A percentile compares a stretch with the other conserved stretches of the same genome.
These are phyloP conservation scores for Tolypocladium tropicale DNA, from an alignment of 2,329 filamentous ascomycete species.

Conservation along the genomic window DNA sequence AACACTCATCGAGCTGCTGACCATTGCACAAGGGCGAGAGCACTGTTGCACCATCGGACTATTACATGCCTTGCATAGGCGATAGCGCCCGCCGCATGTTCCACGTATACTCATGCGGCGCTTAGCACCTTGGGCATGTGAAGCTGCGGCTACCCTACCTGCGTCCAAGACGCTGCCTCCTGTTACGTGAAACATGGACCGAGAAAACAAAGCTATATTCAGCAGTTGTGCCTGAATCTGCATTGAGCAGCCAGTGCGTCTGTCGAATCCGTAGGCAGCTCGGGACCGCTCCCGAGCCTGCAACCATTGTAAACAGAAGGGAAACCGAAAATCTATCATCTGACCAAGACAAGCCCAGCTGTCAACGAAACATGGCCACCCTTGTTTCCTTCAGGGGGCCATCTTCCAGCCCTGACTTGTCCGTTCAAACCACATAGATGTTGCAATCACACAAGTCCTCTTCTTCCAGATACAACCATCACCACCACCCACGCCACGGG, in stretches of 20 bases:
- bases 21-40: background rate
- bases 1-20: too few relatives aligned
- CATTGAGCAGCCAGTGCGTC: background rate
- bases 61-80: background rate
- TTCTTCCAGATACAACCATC: background rate
- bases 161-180: too few relatives aligned
- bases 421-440: background rate
- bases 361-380: background rate
- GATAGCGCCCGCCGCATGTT: background rate
- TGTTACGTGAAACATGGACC: background rate
- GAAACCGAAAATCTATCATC: background rate
- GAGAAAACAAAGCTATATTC: background rate
- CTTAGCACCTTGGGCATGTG: too few relatives aligned
- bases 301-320: background rate
- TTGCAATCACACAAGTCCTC: background rate
- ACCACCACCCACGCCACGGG: slow-evolving; percentile 1
- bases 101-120: background rate
- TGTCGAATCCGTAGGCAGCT: background rate
- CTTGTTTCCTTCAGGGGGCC: background rate
- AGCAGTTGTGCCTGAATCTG: background rate
- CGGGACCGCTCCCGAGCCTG: background rate
- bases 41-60: slow-evolving; percentile 11
- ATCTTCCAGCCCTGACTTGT: background rate
- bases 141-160: too few relatives aligned
- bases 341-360: background rate